Evolutionary conservation across 202 grass and related monocot species (phyloP).

Genomic region (Carex arenaria): DNA sequence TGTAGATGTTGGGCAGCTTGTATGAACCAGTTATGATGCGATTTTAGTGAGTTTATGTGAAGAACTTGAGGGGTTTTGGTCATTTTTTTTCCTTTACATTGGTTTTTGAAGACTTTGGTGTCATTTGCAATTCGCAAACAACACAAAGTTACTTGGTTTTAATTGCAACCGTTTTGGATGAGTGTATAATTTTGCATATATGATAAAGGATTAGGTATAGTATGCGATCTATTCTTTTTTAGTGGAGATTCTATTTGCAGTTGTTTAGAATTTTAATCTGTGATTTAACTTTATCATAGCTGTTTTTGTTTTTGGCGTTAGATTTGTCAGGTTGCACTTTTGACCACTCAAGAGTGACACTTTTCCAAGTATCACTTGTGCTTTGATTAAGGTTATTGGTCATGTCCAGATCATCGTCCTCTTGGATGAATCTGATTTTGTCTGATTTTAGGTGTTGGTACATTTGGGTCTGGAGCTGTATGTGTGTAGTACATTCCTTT

Average conservation of each 20-base stretch:
- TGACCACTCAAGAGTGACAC: too few relatives aligned
- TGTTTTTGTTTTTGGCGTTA: background rate
- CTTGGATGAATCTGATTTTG: background rate
- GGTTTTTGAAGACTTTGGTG: background rate
- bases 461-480: background rate
- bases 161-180: background rate
- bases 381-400: background rate
- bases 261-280: background rate
- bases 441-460: background rate
- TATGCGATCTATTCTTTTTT: background rate
- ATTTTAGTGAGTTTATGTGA: background rate
- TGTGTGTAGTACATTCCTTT: background rate
- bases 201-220: background rate
- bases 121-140: background rate
- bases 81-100: background rate
- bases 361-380: background rate
- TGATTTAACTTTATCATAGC: background rate
- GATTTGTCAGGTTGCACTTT: background rate
- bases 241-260: background rate
- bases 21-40: background rate
- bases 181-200: background rate
- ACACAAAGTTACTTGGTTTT: background rate
- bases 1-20: background rate
- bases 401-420: background rate
- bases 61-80: background rate